Evolutionary conservation across 164 flowering plant genomes (phyloP).

Genomic region (Vitis cinerea): DNA sequence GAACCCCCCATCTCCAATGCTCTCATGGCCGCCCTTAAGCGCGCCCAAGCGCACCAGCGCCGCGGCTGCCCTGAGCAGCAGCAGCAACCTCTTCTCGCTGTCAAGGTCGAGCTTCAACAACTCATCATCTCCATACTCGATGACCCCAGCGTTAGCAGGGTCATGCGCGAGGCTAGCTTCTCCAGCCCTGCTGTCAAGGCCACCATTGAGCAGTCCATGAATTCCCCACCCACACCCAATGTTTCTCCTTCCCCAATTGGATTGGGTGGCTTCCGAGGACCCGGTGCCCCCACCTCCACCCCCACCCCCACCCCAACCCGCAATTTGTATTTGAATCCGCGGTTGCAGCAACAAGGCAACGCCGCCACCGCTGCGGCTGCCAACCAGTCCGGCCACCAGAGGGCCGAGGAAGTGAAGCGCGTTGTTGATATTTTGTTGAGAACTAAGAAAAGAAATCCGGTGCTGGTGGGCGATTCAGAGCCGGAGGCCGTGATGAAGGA

Average conservation of each 20-base stretch:
- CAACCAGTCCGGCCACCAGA: conserved; percentile 34
- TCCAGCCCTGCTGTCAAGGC: conserved; percentile 97
- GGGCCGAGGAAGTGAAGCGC: conserved; percentile 61
- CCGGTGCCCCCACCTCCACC: conserved; percentile 14
- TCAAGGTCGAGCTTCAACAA: conserved; percentile 96
- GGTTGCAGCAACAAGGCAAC: conserved; percentile 50
- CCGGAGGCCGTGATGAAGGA: conserved; percentile 67
- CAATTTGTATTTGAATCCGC: conserved; percentile 71
- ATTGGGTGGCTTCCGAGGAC: conserved; percentile 31
- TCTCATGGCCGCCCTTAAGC: conserved; percentile 90
- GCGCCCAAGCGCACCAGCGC: conserved; percentile 97
- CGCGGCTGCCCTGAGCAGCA: conserved; percentile 97
- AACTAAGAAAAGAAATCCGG: conserved; percentile 71
- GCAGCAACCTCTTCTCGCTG: conserved; percentile 94
- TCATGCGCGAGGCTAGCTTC: conserved; percentile 97
- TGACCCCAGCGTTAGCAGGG: conserved; percentile 94
- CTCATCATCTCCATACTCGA: conserved; percentile 84
- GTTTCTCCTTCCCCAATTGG: conserved; percentile 29
- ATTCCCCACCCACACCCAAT: conserved; percentile 26
- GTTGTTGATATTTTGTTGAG: conserved; percentile 61
- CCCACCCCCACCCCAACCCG: conserved; percentile 22
- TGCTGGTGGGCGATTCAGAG: conserved; percentile 82
- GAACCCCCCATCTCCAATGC: conserved; percentile 96
- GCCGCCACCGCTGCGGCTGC: conserved; percentile 8
- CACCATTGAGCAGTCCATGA: conserved; percentile 75